phyloP scores from a whole-genome alignment of 2,329 filamentous ascomycete genomes.

The Colletotrichum sp. region DNA sequence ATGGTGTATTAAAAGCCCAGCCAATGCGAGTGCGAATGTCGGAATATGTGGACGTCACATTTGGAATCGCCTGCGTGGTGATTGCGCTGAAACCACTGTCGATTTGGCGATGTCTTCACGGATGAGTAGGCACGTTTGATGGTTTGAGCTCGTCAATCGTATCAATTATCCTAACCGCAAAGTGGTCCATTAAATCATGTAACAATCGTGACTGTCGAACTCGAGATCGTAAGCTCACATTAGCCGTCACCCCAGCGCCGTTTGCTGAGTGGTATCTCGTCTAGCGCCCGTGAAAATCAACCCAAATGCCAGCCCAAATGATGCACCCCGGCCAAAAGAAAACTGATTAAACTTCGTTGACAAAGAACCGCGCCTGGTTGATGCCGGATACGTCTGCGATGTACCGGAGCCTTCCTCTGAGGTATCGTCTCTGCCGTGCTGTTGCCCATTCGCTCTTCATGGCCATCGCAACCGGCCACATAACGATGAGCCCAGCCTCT shows the following conservation, averaged over 20 bases:
- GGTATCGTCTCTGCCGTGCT: conserved; percentile 20
- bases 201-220: background rate
- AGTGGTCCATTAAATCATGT: background rate
- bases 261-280: background rate
- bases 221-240: conserved; percentile 2
- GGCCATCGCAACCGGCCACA: conserved; percentile 23
- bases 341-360: conserved; percentile 10
- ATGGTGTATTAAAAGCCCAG: background rate
- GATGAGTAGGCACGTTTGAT: background rate
- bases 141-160: background rate
- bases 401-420: conserved; percentile 21
- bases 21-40: background rate
- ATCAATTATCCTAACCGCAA: background rate
- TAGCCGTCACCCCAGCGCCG: background rate
- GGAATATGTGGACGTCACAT: background rate
- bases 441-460: conserved; percentile 25
- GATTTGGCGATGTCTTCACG: background rate
- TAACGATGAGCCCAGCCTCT: conserved; percentile 24
- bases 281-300: background rate
- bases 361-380: conserved; percentile 23
- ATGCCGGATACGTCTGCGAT: conserved; percentile 25
- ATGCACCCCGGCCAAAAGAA: too few species aligned
- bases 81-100: fast-evolving
- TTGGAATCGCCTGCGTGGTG: background rate
- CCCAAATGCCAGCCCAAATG: background rate